These are phyloP conservation scores for Epichloe amarillans DNA, from an alignment of 2,329 filamentous ascomycete genomes.

Conservation along the genomic window DNA sequence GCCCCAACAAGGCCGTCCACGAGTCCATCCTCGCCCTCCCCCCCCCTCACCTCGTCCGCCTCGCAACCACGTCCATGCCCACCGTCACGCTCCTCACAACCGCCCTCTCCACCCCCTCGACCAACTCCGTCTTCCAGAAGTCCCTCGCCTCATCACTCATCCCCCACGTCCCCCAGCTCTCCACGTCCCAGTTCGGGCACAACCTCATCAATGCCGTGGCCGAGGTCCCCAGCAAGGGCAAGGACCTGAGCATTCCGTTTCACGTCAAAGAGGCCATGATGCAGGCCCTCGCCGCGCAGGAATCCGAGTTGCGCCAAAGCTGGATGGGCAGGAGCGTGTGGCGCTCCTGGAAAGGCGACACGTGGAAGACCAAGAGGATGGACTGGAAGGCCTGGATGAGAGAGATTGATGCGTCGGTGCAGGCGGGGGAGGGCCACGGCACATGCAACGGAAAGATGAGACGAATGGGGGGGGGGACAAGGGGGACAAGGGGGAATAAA, in stretches of 20 bases:
- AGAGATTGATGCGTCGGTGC: conserved; percentile 22
- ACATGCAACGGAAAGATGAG: not conserved
- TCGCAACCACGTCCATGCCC: conserved; percentile 45
- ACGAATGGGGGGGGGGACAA: not conserved
- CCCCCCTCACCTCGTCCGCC: conserved; percentile 43
- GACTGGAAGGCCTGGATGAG: conserved; percentile 47
- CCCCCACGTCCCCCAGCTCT: conserved; percentile 31
- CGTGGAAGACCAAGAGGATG: conserved; percentile 37
- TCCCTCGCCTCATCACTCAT: conserved; percentile 33
- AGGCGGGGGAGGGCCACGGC: not conserved
- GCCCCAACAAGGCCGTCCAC: conserved; percentile 60
- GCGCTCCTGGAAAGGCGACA: conserved; percentile 44
- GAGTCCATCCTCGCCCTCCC: conserved; percentile 51
- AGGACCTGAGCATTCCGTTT: conserved; percentile 37
- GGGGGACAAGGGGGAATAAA: no score
- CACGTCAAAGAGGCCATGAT: conserved; percentile 46
- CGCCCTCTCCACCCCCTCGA: conserved; percentile 33
- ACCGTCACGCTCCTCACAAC: conserved; percentile 37
- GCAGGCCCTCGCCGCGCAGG: conserved; percentile 31
- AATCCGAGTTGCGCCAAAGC: conserved; percentile 35
- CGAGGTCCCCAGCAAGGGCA: conserved; percentile 34
- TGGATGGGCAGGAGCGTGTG: conserved; percentile 44
- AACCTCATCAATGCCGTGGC: conserved; percentile 37
- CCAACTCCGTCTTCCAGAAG: conserved; percentile 43
- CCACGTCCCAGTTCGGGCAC: conserved; percentile 36